Base-by-base conservation (phyloP, 345 rosid species). In the Carallia brachiata region DNA sequence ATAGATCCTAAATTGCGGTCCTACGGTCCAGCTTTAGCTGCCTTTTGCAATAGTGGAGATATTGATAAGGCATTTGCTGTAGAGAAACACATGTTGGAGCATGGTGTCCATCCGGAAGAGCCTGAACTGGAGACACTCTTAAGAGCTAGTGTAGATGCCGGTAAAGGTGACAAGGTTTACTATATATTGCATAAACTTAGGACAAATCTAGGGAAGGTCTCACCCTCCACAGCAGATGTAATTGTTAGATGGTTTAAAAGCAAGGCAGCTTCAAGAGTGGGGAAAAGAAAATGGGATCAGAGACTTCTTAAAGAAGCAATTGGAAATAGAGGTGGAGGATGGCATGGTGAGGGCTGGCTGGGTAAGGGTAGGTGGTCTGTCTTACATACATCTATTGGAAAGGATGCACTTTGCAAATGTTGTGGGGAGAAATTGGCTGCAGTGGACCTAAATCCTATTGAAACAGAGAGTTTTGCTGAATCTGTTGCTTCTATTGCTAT, bases 261-360 rank as follows among this genome's bases (percentile, higher is more conserved):
- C 68, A 71, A 67, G 68, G 76, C 69, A 56, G 90, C 89, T 44
- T 84, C 88, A 12, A 73, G 75, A 72, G 62, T 83, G 6, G 91
- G 90, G 75, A 84, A 85, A 71, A 71, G 55, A 67, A 84, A 76
- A 70, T 80, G 84, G 84, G 81, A 81, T 59, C 64, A 27, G n/a
- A 68, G 72, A 40, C 67, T 71, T 18, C 65, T 87, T 58, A 72
- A 68, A 64, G 80, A 81, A 72, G 80, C 80, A 48, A 74, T 84
- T 28, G 73, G 61, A 77, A 80, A 74, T 77, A 74, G 80, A 63
- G 95, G 91, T 55, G 95, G 90, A 70, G 91, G 95, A 34, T 87
- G 91, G 89, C 95, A 87, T 65, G 90, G 90, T 63, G 80, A 75
- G 27, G 95, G 90, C 56, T 89, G 92, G 95, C 72, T 89, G 61